Conservation (phyloP, 805 yeast genomes). For the Debaryomyces prosopidis region DNA sequence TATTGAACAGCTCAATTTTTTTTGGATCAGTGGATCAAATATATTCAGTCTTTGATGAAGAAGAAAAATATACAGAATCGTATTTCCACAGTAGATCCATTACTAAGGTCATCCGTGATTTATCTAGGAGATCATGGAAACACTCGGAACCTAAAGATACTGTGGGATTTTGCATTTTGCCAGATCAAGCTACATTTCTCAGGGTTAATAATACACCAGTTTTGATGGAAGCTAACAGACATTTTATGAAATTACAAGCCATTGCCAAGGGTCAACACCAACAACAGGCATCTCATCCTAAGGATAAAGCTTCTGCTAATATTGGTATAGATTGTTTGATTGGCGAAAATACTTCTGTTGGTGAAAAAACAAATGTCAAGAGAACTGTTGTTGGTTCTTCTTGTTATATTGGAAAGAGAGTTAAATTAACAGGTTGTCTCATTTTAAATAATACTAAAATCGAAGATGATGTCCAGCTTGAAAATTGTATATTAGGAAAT, state of each 20-base stretch:
- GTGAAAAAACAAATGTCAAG: conserved; percentile 84
- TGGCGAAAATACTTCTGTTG: conserved; percentile 65
- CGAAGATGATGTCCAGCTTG: conserved; percentile 78
- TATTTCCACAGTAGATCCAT: conserved; percentile 50
- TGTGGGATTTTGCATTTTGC: conserved; percentile 70
- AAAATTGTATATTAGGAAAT: conserved; percentile 84
- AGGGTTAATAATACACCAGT: conserved; percentile 79
- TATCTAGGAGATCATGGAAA: conserved; percentile 91
- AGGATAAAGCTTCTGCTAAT: conserved; percentile 63
- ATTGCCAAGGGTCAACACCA: conserved; percentile 25
- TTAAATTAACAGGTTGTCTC: conserved; percentile 86
- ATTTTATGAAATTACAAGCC: conserved; percentile 67
- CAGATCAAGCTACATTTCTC: conserved; percentile 67
- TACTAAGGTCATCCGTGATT: conserved; percentile 73
- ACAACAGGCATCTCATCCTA: conserved; percentile 29
- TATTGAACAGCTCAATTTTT: conserved; percentile 70
- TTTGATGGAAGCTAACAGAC: conserved; percentile 87
- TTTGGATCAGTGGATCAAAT: conserved; percentile 47
- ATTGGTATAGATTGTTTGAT: conserved; percentile 86
- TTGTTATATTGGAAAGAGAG: conserved; percentile 80
- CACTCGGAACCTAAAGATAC: conserved; percentile 61
- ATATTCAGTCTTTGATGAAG: conserved; percentile 47
- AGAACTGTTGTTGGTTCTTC: conserved; percentile 75
- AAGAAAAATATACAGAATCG: conserved; percentile 31
- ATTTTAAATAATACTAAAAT: conserved; percentile 67